Percentiles rank a stretch among this genome's conserved stretches.
Conservation (phyloP, 2,329 filamentous ascomycete genomes). For the Ophiostoma himal-ulmi region DNA sequence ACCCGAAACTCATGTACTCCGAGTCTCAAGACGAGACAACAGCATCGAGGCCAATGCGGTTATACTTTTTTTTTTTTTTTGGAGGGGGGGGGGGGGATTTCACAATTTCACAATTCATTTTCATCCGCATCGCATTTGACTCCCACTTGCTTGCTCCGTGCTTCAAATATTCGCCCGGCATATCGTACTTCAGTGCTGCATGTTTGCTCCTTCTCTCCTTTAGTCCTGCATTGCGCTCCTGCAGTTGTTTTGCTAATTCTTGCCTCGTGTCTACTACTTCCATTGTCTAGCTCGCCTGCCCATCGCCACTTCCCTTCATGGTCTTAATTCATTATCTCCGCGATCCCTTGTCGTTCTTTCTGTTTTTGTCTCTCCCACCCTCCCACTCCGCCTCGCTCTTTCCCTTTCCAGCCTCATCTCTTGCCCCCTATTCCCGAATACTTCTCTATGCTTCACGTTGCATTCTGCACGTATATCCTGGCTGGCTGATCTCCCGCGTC, state of each 20-base stretch:
- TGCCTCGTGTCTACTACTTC: background rate
- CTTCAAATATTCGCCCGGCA: background rate
- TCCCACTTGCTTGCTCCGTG: background rate
- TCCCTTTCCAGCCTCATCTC: background rate
- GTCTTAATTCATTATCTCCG: background rate
- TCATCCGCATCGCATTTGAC: background rate
- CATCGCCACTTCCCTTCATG: background rate
- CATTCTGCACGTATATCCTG: background rate
- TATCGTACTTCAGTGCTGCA: background rate
- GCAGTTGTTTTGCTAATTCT: background rate
- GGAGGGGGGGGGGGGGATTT: too few relatives aligned
- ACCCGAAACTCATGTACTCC: background rate
- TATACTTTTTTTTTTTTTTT: background rate
- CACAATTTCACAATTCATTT: background rate
- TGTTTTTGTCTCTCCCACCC: background rate
- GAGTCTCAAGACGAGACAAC: slow-evolving; percentile 4
- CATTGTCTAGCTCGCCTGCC: background rate
- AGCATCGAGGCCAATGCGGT: background rate
- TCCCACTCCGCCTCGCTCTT: slow-evolving; percentile 1
- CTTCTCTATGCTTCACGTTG: background rate
- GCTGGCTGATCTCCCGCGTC: slow-evolving; percentile 21
- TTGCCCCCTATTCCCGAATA: background rate
- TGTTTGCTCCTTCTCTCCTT: background rate
- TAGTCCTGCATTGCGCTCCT: background rate
- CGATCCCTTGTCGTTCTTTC: background rate